Percentiles rank a stretch among this genome's conserved stretches.
Evolutionary conservation across 2,329 filamentous ascomycete genomes (phyloP).

Genomic region (Stagonosporopsis rhizophila): DNA sequence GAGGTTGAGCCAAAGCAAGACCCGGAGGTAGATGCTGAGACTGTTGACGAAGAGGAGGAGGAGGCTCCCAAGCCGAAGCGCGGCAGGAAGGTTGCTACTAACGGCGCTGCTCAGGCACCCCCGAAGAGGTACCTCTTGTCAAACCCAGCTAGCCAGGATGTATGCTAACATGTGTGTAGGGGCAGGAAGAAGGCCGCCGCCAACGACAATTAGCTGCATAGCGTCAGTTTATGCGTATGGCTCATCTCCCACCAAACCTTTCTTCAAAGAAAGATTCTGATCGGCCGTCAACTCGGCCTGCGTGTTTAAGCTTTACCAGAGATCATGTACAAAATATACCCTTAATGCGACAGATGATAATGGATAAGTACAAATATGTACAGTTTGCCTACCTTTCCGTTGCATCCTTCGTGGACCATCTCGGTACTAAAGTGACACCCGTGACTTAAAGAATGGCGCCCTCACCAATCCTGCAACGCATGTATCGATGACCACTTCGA

Average conservation of each 20-base stretch:
- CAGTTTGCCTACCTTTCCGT: background rate
- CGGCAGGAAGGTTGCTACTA: constrained; percentile 27
- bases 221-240: background rate
- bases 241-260: background rate
- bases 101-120: constrained; percentile 28
- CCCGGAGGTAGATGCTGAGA: constrained; percentile 21
- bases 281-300: background rate
- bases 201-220: constrained; percentile 25
- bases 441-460: too few species aligned
- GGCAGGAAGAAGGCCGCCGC: constrained; percentile 34
- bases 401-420: background rate
- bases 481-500: too few species aligned
- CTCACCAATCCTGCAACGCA: too few species aligned
- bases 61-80: constrained; percentile 34
- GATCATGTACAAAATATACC: constrained; percentile 18
- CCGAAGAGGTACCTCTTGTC: constrained; percentile 37
- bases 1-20: constrained; percentile 19
- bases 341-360: constrained; percentile 1
- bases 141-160: too few species aligned
- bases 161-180: constrained; percentile 21
- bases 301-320: background rate
- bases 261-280: background rate
- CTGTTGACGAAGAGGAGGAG: constrained; percentile 22
- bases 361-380: background rate
- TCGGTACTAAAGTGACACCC: background rate